Conservation (phyloP, 2,329 filamentous ascomycete genomes). For the Epichloe brachyelytri region DNA sequence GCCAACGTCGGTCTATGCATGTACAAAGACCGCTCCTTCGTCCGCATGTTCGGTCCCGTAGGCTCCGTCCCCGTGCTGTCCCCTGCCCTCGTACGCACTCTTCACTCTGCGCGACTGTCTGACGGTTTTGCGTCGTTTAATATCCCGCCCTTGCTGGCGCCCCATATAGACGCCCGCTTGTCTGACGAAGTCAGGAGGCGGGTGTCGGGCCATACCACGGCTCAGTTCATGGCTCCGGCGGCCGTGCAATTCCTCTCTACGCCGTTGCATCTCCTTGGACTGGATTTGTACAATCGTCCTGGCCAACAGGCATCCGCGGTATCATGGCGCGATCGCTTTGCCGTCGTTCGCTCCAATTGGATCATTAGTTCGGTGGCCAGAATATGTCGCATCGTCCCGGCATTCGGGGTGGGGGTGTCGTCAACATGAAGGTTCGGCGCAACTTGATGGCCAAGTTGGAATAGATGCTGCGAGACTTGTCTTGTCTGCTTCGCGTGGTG, state of each 20-base stretch:
- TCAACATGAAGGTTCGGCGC: slow-evolving; percentile 61
- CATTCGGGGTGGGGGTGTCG: slow-evolving; percentile 83
- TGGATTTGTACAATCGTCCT: slow-evolving; percentile 75
- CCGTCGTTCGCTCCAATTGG: slow-evolving; percentile 63
- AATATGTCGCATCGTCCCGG: slow-evolving; percentile 75
- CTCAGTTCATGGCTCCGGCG: slow-evolving; percentile 72
- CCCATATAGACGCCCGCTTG: slow-evolving; percentile 45
- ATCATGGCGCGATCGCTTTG: slow-evolving; percentile 46
- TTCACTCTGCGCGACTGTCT: slow-evolving; percentile 76
- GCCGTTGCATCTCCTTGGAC: slow-evolving; percentile 69
- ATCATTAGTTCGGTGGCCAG: slow-evolving; percentile 58
- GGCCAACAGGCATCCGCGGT: slow-evolving; percentile 14
- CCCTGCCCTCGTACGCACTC: slow-evolving; percentile 57
- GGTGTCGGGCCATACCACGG: slow-evolving; percentile 45
- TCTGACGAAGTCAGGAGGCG: slow-evolving; percentile 30
- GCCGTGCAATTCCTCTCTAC: slow-evolving; percentile 68
- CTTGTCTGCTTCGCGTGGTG: not conserved
- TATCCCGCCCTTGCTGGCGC: slow-evolving; percentile 66
- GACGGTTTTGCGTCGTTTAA: slow-evolving; percentile 93
- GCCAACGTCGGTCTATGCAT: slow-evolving; percentile 78
- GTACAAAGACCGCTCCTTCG: slow-evolving; percentile 82
- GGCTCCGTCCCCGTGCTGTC: slow-evolving; percentile 40
- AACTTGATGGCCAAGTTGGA: slow-evolving; percentile 51
- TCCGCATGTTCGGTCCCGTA: slow-evolving; percentile 62
- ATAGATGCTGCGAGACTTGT: slow-evolving; percentile 8